A percentile compares a stretch with the other conserved stretches of the same genome.
phyloP scores from a whole-genome alignment of 2,329 filamentous ascomycete genomes.

The Colletotrichum lentis region DNA sequence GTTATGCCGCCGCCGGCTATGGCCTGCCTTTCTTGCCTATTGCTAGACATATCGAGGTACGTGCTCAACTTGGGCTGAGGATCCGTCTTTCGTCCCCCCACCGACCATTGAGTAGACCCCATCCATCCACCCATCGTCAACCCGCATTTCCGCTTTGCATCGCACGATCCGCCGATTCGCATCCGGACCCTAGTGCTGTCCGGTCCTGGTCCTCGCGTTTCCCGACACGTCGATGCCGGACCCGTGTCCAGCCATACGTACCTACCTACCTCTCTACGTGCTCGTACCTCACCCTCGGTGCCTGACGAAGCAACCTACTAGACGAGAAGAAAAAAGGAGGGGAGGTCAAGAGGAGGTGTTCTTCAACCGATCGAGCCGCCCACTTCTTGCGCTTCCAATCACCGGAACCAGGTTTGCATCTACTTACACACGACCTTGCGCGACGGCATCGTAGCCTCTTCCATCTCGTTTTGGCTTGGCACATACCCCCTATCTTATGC shows the following conservation, averaged over 20 bases:
- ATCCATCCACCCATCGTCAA: slow-evolving; percentile 10
- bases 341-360: neutral
- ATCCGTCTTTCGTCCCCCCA: slow-evolving; percentile 22
- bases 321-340: neutral
- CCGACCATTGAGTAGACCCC: slow-evolving; percentile 1
- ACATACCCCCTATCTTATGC: neutral
- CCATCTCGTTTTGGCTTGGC: neutral
- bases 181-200: slow-evolving; percentile 8
- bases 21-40: neutral
- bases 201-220: slow-evolving; percentile 13
- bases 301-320: neutral
- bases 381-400: neutral
- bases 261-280: neutral
- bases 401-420: neutral
- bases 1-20: neutral
- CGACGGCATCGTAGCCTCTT: neutral
- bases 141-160: slow-evolving; percentile 32
- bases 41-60: neutral
- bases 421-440: neutral
- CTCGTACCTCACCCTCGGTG: slow-evolving; percentile 21
- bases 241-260: slow-evolving; percentile 5
- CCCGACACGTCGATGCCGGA: slow-evolving; percentile 29
- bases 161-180: slow-evolving; percentile 9
- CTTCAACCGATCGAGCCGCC: slow-evolving; percentile 15
- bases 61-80: slow-evolving; percentile 5